Conservation (phyloP, 148 eudicot species). For the Amaranthus cruentus region DNA sequence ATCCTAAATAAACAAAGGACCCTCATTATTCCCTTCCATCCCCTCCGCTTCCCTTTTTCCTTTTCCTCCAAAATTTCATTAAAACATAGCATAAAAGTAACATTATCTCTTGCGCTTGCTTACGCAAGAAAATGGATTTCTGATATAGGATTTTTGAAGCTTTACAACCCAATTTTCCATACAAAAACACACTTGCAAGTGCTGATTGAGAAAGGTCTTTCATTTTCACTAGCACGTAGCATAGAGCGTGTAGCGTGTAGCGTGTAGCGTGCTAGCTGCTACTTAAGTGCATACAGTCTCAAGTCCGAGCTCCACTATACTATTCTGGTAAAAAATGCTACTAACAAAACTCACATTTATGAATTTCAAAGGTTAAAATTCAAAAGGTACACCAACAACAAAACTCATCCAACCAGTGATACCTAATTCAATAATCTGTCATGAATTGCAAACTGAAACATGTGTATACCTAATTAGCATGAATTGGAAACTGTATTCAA, state of each 20-base stretch:
- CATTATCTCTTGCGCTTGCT: background rate
- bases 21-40: too few relatives aligned
- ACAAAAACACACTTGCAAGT: background rate
- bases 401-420: background rate
- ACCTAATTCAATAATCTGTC: background rate
- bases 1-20: too few relatives aligned
- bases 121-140: background rate
- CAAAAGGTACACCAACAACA: constrained; percentile 1
- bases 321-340: background rate
- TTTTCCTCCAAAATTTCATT: too few relatives aligned
- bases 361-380: constrained; percentile 2
- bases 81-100: too few relatives aligned
- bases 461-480: too few relatives aligned
- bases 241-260: background rate
- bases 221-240: too few relatives aligned
- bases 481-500: background rate
- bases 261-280: background rate
- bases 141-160: background rate
- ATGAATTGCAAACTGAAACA: too few relatives aligned
- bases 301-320: background rate
- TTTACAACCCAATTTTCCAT: background rate
- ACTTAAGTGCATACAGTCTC: background rate
- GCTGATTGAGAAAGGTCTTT: too few relatives aligned
- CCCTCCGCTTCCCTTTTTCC: too few relatives aligned
- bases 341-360: background rate